Evolutionary conservation across 2,329 filamentous ascomycete genomes (phyloP).

Genomic region (Colletotrichum sp.): DNA sequence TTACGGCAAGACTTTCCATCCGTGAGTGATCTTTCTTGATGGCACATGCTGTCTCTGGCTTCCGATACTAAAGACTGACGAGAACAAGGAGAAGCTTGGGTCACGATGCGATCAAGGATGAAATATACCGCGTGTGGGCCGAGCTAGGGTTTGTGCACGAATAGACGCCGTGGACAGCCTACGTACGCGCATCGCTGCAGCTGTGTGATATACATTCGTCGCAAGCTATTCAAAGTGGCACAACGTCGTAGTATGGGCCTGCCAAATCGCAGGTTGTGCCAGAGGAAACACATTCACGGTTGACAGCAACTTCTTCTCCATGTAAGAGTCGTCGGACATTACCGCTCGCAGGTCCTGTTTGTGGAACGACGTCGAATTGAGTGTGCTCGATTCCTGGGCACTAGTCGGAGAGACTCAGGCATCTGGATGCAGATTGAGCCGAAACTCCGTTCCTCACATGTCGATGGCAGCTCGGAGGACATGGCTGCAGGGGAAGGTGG

Average conservation of each 20-base stretch:
- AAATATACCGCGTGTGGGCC: slow-evolving; percentile 19
- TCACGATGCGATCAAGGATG: slow-evolving; percentile 23
- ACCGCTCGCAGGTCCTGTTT: background rate
- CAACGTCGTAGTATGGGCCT: background rate
- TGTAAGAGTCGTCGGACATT: background rate
- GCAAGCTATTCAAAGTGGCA: background rate
- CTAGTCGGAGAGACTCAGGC: background rate
- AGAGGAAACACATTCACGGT: background rate
- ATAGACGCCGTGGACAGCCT: background rate
- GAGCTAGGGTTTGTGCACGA: background rate
- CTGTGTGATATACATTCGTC: background rate
- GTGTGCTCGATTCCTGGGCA: background rate
- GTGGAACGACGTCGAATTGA: background rate
- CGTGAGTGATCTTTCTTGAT: slow-evolving; percentile 28
- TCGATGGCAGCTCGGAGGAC: background rate
- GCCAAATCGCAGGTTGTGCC: background rate
- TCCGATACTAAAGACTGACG: background rate
- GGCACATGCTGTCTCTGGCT: background rate
- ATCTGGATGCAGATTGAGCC: background rate
- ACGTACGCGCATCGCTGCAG: background rate
- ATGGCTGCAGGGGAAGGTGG: background rate
- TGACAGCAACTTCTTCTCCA: background rate
- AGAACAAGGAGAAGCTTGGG: slow-evolving; percentile 14
- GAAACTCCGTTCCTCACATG: background rate
- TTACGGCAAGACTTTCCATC: slow-evolving; percentile 52